Conservation (phyloP, 148 eudicot species). For the Camellia lanceoleosa region DNA sequence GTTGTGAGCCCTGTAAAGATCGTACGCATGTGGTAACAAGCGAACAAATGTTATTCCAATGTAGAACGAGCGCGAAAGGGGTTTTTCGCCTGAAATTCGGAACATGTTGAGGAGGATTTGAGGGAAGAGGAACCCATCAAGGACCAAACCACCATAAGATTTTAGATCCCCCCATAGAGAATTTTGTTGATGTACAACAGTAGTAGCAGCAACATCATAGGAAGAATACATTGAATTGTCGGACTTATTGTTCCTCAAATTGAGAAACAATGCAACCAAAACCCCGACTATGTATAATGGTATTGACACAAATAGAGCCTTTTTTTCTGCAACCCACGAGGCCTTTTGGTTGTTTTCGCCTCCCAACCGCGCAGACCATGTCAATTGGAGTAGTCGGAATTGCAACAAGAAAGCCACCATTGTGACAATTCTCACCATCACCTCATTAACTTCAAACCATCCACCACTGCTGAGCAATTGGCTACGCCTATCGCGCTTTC, state of each 20-base stretch:
- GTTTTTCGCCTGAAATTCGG: no score
- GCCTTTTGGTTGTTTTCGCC: not conserved
- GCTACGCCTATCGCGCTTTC: not conserved
- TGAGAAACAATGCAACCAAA: not conserved
- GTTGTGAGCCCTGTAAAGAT: no score
- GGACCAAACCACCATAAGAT: no score
- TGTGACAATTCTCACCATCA: slow-evolving; percentile 11
- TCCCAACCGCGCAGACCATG: not conserved
- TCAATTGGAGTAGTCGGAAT: slow-evolving; percentile 21
- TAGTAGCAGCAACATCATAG: not conserved
- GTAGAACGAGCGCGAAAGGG: no score
- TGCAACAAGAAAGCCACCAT: slow-evolving; percentile 26
- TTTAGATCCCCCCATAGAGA: slow-evolving; percentile 21
- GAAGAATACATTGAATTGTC: no score
- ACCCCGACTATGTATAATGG: slow-evolving; percentile 3
- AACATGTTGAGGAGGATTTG: no score
- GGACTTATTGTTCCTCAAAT: slow-evolving; percentile 9
- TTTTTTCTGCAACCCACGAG: slow-evolving; percentile 16
- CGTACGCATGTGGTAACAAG: no score
- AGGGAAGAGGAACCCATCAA: no score
- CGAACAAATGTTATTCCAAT: no score
- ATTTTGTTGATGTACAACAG: not conserved
- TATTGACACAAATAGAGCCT: slow-evolving; percentile 5
- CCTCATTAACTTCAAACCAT: slow-evolving; percentile 18
- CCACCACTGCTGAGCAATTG: not conserved